Conservation (phyloP, 2,329 filamentous ascomycete genomes). For the Leptographium lundbergii region DNA sequence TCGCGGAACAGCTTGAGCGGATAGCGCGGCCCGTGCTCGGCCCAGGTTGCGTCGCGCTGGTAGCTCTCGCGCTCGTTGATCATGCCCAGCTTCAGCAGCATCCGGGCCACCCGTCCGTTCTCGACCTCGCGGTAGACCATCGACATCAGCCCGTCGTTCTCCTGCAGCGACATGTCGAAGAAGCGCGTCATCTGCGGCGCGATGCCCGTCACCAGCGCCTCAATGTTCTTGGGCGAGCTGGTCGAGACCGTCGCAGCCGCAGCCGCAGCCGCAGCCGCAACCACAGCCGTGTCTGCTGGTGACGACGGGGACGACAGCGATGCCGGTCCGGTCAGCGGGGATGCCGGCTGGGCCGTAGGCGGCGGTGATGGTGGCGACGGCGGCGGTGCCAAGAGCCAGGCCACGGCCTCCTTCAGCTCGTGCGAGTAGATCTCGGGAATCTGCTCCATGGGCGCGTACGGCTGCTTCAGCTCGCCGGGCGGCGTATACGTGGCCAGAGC, state of each 20-base stretch:
- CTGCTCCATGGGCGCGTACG: slow-evolving; percentile 61
- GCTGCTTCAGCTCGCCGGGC: slow-evolving; percentile 29
- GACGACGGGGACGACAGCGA: too few relatives aligned
- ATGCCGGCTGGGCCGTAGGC: slow-evolving; percentile 16
- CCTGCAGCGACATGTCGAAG: slow-evolving; percentile 68
- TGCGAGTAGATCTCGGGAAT: slow-evolving; percentile 61
- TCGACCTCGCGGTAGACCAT: slow-evolving; percentile 73
- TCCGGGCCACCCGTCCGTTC: slow-evolving; percentile 71
- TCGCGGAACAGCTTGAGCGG: slow-evolving; percentile 91
- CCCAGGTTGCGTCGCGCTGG: slow-evolving; percentile 68
- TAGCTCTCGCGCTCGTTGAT: slow-evolving; percentile 64
- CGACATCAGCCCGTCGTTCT: slow-evolving; percentile 60
- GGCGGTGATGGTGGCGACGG: background rate
- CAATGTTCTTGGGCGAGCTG: slow-evolving; percentile 51
- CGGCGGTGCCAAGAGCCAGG: slow-evolving; percentile 65
- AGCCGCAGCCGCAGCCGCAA: too few relatives aligned
- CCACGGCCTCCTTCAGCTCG: slow-evolving; percentile 65
- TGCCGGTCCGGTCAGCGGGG: too few relatives aligned
- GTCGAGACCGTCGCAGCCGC: slow-evolving; percentile 11
- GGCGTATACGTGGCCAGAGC: slow-evolving; percentile 61
- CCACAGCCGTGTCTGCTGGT: background rate
- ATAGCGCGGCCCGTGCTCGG: slow-evolving; percentile 85
- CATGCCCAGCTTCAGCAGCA: slow-evolving; percentile 69
- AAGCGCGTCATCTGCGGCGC: slow-evolving; percentile 62
- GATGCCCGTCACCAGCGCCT: slow-evolving; percentile 68